Conservation (phyloP, 495 filamentous ascomycete genomes). For the Recurvomyces mirabilis region DNA sequence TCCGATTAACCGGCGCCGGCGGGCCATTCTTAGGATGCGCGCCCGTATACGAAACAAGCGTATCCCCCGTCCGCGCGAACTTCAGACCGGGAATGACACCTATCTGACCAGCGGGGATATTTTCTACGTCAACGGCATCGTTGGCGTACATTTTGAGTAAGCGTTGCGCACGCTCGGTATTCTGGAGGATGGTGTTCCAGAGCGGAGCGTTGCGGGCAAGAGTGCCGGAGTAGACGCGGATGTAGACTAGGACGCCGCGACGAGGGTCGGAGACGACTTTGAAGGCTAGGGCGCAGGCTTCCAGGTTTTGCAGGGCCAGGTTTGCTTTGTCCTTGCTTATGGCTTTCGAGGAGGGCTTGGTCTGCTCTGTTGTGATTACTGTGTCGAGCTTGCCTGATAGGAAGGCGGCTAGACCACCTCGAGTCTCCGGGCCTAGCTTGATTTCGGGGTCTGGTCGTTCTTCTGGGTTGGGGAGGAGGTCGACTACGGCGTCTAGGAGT, state of each 20-base stretch:
- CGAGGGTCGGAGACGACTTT: slow-evolving; percentile 87
- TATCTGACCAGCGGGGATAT: slow-evolving; percentile 77
- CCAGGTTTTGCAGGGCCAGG: slow-evolving; percentile 44
- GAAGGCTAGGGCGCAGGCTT: slow-evolving; percentile 80
- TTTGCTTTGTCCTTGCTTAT: slow-evolving; percentile 28
- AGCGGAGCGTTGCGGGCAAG: slow-evolving; percentile 60
- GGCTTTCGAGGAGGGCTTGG: slow-evolving; percentile 29
- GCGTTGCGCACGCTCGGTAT: slow-evolving; percentile 69
- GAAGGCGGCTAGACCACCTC: slow-evolving; percentile 41
- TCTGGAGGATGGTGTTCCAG: slow-evolving; percentile 78
- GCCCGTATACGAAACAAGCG: slow-evolving; percentile 62
- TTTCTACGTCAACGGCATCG: slow-evolving; percentile 71
- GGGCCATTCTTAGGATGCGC: slow-evolving; percentile 47
- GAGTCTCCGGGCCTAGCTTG: slow-evolving; percentile 43
- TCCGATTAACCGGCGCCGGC: slow-evolving; percentile 54
- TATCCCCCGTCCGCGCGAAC: slow-evolving; percentile 83
- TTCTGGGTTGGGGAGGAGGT: slow-evolving; percentile 71
- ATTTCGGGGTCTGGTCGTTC: slow-evolving; percentile 74
- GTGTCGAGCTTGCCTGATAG: slow-evolving; percentile 39
- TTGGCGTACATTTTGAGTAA: slow-evolving; percentile 88
- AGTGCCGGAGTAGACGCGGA: slow-evolving; percentile 80
- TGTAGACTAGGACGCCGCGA: slow-evolving; percentile 80
- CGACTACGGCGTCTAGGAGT: slow-evolving; percentile 73
- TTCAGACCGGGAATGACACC: slow-evolving; percentile 93
- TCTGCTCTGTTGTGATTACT: slow-evolving; percentile 32